A percentile compares a stretch with the other conserved stretches of the same genome.
Evolutionary conservation across 2,329 filamentous ascomycete genomes (phyloP).

Genomic region (Dryadomyces quercus-mongolicae): DNA sequence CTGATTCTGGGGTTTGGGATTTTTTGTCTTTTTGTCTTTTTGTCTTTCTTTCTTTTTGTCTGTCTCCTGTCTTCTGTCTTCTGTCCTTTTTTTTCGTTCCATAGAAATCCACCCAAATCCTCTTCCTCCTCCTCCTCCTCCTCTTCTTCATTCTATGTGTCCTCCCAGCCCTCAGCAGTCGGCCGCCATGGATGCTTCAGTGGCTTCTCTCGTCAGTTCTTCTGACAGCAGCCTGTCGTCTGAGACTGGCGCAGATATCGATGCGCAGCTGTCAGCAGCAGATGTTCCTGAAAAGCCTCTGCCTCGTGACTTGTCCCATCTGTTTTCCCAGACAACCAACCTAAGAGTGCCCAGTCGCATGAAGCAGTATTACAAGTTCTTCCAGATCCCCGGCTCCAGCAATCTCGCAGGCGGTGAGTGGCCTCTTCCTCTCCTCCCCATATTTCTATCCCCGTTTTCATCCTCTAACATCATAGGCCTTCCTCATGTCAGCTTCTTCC

Average conservation of each 20-base stretch:
- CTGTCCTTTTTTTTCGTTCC: not conserved
- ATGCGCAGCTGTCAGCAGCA: not conserved
- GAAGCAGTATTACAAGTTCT: slow-evolving; percentile 82
- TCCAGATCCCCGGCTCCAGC: slow-evolving; percentile 48
- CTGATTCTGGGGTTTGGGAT: not conserved
- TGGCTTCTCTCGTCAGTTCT: not conserved
- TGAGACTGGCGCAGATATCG: not conserved
- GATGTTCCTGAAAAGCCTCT: slow-evolving; percentile 16
- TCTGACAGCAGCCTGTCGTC: not conserved
- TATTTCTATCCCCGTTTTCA: no score
- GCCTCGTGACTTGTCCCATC: slow-evolving; percentile 68
- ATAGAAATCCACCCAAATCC: no score
- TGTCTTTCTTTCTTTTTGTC: not conserved
- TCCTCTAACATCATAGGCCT: slow-evolving; percentile 44
- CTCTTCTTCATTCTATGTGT: not conserved
- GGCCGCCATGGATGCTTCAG: not conserved
- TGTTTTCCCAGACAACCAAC: slow-evolving; percentile 59
- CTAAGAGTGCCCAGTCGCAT: slow-evolving; percentile 52
- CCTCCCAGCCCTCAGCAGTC: not conserved
- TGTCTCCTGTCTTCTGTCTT: no score
- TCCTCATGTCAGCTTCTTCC: slow-evolving; percentile 72
- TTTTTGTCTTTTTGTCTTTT: not conserved
- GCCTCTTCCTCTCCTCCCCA: not conserved
- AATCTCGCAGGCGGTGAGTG: slow-evolving; percentile 49
- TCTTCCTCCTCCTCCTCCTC: not conserved